Conservation (phyloP, 306 rosid genomes). For the Fragaria ananassa region DNA sequence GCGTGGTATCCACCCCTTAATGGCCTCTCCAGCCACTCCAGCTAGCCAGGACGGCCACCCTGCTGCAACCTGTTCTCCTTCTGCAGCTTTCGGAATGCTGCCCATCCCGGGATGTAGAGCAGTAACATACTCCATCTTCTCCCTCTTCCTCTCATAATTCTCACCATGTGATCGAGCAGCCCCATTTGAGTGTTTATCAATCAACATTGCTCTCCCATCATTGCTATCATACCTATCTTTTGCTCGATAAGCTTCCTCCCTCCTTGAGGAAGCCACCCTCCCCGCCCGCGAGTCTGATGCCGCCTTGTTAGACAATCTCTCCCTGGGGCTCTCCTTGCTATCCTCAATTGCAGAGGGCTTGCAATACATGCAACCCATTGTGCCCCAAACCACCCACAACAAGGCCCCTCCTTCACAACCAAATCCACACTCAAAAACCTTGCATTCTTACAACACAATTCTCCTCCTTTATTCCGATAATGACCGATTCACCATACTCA, state of each 20-base stretch:
- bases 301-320: conserved; percentile 59
- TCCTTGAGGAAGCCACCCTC: conserved; percentile 69
- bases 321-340: conserved; percentile 91
- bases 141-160: conserved; percentile 78
- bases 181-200: conserved; percentile 73
- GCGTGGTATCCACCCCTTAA: conserved; percentile 92
- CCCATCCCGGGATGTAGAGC: conserved; percentile 76
- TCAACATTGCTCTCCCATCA: conserved; percentile 59
- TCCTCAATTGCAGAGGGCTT: conserved; percentile 98
- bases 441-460: conserved; percentile 29
- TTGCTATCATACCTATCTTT: conserved; percentile 61
- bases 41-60: conserved; percentile 98
- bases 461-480: conserved; percentile 33
- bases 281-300: conserved; percentile 44
- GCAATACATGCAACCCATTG: conserved; percentile 85
- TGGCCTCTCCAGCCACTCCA: conserved; percentile 97
- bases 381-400: conserved; percentile 42
- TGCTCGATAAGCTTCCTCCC: conserved; percentile 65
- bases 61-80: conserved; percentile 95
- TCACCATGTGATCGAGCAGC: conserved; percentile 51
- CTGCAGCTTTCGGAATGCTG: conserved; percentile 70
- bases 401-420: conserved; percentile 43
- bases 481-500: conserved; percentile 13
- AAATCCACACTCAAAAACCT: conserved; percentile 42
- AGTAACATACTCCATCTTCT: conserved; percentile 64